phyloP scores from a whole-genome alignment of 495 filamentous ascomycete species.

The Xylaria flabelliformis region DNA sequence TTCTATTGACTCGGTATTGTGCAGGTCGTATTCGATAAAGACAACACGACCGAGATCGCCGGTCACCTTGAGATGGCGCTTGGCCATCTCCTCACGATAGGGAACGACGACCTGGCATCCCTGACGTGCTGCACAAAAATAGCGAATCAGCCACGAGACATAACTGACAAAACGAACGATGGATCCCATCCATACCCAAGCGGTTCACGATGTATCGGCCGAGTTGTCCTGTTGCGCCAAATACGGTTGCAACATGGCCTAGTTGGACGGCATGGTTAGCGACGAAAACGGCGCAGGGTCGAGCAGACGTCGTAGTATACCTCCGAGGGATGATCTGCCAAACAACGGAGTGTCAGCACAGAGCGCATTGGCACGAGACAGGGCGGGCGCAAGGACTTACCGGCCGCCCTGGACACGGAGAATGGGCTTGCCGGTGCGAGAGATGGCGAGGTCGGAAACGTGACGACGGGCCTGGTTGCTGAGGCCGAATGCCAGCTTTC shows the following conservation, averaged over 20 bases:
- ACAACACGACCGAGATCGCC: conserved; percentile 90
- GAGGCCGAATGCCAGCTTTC: conserved; percentile 39
- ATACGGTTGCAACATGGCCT: conserved; percentile 97
- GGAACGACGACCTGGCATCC: conserved; percentile 94
- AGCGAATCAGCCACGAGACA: conserved; percentile 8
- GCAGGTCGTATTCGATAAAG: conserved; percentile 93
- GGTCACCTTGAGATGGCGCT: conserved; percentile 92
- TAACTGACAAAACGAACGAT: not conserved
- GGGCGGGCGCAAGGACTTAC: conserved; percentile 55
- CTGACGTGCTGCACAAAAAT: conserved; percentile 69
- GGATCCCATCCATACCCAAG: conserved; percentile 67
- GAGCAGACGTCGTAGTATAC: conserved; percentile 55
- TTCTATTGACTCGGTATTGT: conserved; percentile 94
- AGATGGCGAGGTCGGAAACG: conserved; percentile 82
- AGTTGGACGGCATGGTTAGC: conserved; percentile 37
- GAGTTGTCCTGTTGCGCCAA: conserved; percentile 95
- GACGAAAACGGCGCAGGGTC: conserved; percentile 38
- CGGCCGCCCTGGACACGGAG: conserved; percentile 82
- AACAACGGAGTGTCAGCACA: conserved; percentile 30
- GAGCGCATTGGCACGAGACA: conserved; percentile 32
- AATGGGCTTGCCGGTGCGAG: conserved; percentile 86
- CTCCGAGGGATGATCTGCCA: conserved; percentile 80
- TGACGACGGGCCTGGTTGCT: conserved; percentile 37
- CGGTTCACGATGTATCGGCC: conserved; percentile 97
- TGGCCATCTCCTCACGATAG: conserved; percentile 96